A percentile compares a stretch with the other conserved stretches of the same genome.
Evolutionary conservation across 2,329 filamentous ascomycete species (phyloP).

Genomic region (Fusarium verrucosum): DNA sequence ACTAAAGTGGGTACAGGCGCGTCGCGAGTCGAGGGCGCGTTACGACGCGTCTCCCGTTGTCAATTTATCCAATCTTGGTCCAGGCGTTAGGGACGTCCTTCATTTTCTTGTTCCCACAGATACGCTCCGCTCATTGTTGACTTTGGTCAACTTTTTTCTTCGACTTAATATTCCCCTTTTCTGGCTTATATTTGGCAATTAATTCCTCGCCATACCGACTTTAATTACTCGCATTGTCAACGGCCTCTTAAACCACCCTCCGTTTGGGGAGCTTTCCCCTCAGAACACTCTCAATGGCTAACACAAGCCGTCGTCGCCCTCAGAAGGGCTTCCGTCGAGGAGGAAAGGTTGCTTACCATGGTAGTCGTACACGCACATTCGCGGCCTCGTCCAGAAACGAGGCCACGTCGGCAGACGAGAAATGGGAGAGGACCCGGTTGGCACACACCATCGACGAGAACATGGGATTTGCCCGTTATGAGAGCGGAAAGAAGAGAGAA

Average conservation of each 20-base stretch:
- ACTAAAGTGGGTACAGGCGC: constrained; percentile 37
- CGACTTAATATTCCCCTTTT: constrained; percentile 4
- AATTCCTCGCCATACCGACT: constrained; percentile 30
- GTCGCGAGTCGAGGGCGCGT: constrained; percentile 49
- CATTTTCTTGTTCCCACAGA: constrained; percentile 37
- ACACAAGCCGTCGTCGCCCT: constrained; percentile 67
- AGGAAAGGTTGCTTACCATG: constrained; percentile 76
- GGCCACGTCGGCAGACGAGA: constrained; percentile 91
- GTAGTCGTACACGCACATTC: constrained; percentile 77
- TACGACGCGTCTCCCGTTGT: constrained; percentile 45
- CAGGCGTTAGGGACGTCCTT: constrained; percentile 36
- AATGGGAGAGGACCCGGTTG: constrained; percentile 83
- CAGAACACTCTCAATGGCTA: constrained; percentile 60
- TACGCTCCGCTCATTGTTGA: constrained; percentile 38
- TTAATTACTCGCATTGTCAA: constrained; percentile 15
- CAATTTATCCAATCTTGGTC: constrained; percentile 43
- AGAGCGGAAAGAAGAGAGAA: constrained; percentile 80
- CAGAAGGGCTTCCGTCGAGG: constrained; percentile 74
- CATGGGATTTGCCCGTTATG: constrained; percentile 93
- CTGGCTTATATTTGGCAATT: background rate
- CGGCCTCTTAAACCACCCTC: constrained; percentile 36
- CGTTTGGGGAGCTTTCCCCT: constrained; percentile 23
- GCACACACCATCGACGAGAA: constrained; percentile 91
- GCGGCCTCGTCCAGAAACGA: constrained; percentile 82
- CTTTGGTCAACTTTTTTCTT: constrained; percentile 24